Base-by-base conservation (phyloP, 257 asterid genomes). In the Rubia yunnanensis region DNA sequence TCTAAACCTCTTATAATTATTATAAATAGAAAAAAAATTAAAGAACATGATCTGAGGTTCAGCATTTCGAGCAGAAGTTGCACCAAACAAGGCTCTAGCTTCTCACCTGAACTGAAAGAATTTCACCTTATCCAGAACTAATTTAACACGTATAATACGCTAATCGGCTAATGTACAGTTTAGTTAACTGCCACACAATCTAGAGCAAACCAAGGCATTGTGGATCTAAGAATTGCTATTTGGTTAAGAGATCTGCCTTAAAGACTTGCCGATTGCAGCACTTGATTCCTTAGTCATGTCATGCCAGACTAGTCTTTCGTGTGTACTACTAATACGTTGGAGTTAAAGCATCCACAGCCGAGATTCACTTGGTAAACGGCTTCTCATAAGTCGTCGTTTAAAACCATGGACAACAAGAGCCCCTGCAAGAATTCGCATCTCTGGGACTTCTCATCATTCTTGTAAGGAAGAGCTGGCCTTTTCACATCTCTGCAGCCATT, bases 321-420 rank as follows among this genome's bases (percentile, higher is more conserved):
- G 36, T 35, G 44, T 46, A 18, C 67, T 23, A 23, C 28, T 35
- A 14, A 49, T 18, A 62, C 4, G 69, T 52, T 60, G 13, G 24
- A 61, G 34, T 30, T 11, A 27, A 63, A 23, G 46, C 64, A 63
- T 60, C 69, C 24, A 15, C 74, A 26, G 57, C 36, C 35, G 13
- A 18, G 3, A 26, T 49, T 35, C 18, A 48, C 30, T 49, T 13
- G 24, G 31, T 46, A 17, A 31, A 27, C 7, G 41, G 14, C 54
- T 22, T 34, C 50, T 79, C 78, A 75, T 35, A 72, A 27, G 46
- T 32, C 60, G 31, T 73, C 80, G 5, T 53, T 31, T 3, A 79
- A 72, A 7, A 79, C 70, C 67, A 68, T 72, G 69, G 83, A 79
- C 55, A 69, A 70, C 35, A 79, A 46, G 36, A 79, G 57, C 53